Conservation (phyloP, 1,284 basidiomycete species). For the Pyrrhoderma lamaoense region DNA sequence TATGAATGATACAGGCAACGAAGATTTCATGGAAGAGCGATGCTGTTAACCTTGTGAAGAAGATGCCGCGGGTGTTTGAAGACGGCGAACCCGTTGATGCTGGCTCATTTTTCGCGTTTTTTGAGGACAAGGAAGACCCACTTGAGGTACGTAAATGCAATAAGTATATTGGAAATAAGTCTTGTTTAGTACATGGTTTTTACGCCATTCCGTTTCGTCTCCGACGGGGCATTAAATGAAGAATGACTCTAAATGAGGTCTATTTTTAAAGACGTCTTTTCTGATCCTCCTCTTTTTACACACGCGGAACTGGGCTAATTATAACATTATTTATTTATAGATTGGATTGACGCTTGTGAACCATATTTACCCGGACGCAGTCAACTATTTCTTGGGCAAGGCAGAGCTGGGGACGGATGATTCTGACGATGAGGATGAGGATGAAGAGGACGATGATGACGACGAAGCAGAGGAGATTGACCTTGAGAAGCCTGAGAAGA, state of each 20-base stretch:
- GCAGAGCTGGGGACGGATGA: slow-evolving; percentile 50
- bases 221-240: too few relatives aligned
- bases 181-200: too few relatives aligned
- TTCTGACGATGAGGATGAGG: slow-evolving; percentile 51
- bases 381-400: slow-evolving; percentile 70
- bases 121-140: slow-evolving; percentile 59
- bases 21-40: slow-evolving; percentile 81
- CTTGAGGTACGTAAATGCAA: slow-evolving; percentile 48
- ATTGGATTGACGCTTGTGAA: slow-evolving; percentile 65
- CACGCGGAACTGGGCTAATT: too few relatives aligned
- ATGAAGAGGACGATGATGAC: slow-evolving; percentile 60
- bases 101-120: slow-evolving; percentile 87
- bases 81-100: slow-evolving; percentile 57
- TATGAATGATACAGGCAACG: slow-evolving; percentile 36
- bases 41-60: slow-evolving; percentile 66
- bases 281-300: too few relatives aligned
- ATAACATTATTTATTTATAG: slow-evolving; percentile 30
- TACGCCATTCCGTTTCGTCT: too few relatives aligned
- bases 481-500: slow-evolving; percentile 68
- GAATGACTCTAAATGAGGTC: too few relatives aligned
- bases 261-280: too few relatives aligned
- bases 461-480: slow-evolving; percentile 76
- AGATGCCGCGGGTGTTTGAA: slow-evolving; percentile 60
- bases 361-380: slow-evolving; percentile 71
- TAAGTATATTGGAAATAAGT: too few relatives aligned